phyloP scores from a whole-genome alignment of 768 basidiomycete genomes.

The Lentinula edodes region DNA sequence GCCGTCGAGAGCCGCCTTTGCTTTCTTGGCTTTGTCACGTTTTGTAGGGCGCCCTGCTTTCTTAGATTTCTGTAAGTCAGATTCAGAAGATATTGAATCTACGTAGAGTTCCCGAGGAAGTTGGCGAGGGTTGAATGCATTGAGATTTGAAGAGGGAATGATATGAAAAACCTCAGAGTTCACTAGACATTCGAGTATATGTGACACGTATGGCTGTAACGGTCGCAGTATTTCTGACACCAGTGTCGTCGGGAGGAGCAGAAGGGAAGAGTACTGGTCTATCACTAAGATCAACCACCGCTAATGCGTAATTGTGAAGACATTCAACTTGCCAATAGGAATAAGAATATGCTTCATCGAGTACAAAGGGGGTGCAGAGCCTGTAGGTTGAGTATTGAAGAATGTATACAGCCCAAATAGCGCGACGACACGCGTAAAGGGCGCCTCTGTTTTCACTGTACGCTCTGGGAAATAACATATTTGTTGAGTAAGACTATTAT shows the following conservation, averaged over 20 bases:
- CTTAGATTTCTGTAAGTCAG: conserved; percentile 38
- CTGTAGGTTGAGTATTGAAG: conserved; percentile 59
- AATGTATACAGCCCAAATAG: conserved; percentile 71
- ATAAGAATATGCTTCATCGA: conserved; percentile 51
- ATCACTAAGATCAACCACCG: not conserved
- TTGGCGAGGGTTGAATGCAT: conserved; percentile 53
- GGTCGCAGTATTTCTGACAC: conserved; percentile 31
- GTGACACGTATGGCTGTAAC: conserved; percentile 45
- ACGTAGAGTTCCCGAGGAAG: conserved; percentile 67
- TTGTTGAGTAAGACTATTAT: not conserved
- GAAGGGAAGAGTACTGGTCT: conserved; percentile 56
- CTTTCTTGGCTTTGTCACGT: conserved; percentile 52
- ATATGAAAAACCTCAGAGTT: conserved; percentile 51
- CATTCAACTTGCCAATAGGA: conserved; percentile 43
- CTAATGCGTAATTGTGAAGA: not conserved
- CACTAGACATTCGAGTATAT: conserved; percentile 44
- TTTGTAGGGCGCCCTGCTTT: conserved; percentile 53
- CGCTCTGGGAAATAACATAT: conserved; percentile 37
- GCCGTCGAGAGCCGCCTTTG: conserved; percentile 39
- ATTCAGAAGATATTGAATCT: conserved; percentile 17
- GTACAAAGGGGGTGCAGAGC: conserved; percentile 45
- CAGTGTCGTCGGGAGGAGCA: conserved; percentile 42
- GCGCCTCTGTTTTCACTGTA: conserved; percentile 40
- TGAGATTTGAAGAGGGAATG: conserved; percentile 45
- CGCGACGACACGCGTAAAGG: conserved; percentile 51